A percentile compares a stretch with the other conserved stretches of the same genome.
Evolutionary conservation across 2,329 filamentous ascomycete species (phyloP).

Genomic region (Fonsecaea pedrosoi): DNA sequence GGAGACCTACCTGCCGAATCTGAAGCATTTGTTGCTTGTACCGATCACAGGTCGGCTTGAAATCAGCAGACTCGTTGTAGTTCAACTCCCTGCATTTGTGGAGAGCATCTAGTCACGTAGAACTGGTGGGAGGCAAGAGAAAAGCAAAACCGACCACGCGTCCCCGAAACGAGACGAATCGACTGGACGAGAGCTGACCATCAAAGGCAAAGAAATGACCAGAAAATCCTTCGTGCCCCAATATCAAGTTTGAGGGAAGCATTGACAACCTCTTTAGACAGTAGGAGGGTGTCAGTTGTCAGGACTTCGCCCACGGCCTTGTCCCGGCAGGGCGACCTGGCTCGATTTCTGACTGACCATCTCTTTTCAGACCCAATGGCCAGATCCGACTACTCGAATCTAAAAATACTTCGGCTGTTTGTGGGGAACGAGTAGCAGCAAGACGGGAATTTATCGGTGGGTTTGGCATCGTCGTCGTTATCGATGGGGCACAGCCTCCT

Average conservation of each 20-base stretch:
- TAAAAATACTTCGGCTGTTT: conserved; percentile 13
- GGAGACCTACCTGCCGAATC: background rate
- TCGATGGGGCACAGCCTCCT: conserved; percentile 8
- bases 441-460: conserved; percentile 5
- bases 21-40: background rate
- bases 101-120: background rate
- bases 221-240: conserved; percentile 5
- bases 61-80: background rate
- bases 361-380: background rate
- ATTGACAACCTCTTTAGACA: background rate
- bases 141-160: background rate
- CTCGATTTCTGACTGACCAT: background rate
- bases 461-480: background rate
- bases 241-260: background rate
- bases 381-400: background rate
- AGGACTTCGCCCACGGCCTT: conserved; percentile 22
- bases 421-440: background rate
- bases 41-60: background rate
- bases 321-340: conserved; percentile 1
- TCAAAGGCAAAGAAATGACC: conserved; percentile 2
- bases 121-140: background rate
- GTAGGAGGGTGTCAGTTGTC: background rate
- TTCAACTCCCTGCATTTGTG: background rate
- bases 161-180: background rate
- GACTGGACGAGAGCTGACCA: background rate